phyloP scores from a whole-genome alignment of 2,329 filamentous ascomycete genomes.

The Dactylellina parvicollis region DNA sequence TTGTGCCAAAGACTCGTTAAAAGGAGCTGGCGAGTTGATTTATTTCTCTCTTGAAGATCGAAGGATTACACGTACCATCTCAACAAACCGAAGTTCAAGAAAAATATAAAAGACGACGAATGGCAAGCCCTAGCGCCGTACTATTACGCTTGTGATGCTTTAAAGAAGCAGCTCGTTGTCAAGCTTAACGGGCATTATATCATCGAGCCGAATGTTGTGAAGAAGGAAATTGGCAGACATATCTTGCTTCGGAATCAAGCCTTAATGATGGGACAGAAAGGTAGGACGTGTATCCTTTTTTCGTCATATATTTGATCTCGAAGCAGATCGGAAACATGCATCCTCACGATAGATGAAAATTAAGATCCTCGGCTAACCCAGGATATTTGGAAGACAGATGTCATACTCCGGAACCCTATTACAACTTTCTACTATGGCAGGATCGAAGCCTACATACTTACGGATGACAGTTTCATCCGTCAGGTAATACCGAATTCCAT shows the following conservation, averaged over 20 bases:
- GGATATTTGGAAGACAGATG: not conserved
- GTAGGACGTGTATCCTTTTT: no score
- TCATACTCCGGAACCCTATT: not conserved
- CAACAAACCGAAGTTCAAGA: conserved; percentile 11
- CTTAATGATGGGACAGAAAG: not conserved
- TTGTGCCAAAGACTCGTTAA: not conserved
- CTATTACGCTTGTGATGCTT: conserved; percentile 9
- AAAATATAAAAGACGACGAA: conserved; percentile 4
- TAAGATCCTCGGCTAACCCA: not conserved
- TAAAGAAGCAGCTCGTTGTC: not conserved
- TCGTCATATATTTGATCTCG: no score
- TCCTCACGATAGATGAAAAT: not conserved
- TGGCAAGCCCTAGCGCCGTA: conserved; percentile 16
- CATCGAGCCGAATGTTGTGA: conserved; percentile 2
- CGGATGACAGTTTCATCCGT: not conserved
- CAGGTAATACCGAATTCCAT: not conserved
- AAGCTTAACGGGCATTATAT: not conserved
- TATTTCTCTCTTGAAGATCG: not conserved
- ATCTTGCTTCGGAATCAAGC: not conserved
- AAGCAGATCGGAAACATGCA: not conserved
- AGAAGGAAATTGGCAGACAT: conserved; percentile 4
- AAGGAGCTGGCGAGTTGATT: not conserved
- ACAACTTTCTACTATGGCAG: not conserved
- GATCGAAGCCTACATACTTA: not conserved
- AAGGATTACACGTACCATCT: conserved; percentile 4